These are phyloP conservation scores for Syzygium syzygioides DNA, from an alignment of 441 rosid species.

Conservation along the genomic window DNA sequence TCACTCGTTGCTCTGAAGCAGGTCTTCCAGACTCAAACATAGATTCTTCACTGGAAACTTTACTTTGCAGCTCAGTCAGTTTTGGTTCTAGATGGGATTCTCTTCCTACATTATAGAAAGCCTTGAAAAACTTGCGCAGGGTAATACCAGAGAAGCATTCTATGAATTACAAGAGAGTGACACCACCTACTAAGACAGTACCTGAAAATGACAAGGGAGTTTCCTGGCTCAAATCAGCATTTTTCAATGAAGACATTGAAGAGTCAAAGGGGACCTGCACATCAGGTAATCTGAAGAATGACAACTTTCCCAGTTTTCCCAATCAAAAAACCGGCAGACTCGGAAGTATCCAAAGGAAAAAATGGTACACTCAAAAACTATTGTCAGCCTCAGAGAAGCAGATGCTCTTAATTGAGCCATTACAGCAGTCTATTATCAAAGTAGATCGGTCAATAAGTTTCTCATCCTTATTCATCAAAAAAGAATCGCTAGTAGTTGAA, in stretches of 20 bases:
- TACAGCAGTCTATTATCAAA: background rate
- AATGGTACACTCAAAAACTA: background rate
- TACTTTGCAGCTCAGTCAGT: constrained; percentile 5
- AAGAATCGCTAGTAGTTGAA: background rate
- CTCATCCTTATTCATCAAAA: background rate
- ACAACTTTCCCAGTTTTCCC: background rate
- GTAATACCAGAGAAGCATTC: background rate
- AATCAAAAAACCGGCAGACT: background rate
- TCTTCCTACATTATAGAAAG: constrained; percentile 20
- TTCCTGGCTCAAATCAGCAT: constrained; percentile 18
- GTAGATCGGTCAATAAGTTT: background rate
- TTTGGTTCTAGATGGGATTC: constrained; percentile 22
- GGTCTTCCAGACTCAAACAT: background rate
- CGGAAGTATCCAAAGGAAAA: background rate
- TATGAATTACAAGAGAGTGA: background rate
- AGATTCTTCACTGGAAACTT: constrained; percentile 13
- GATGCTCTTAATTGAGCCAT: background rate
- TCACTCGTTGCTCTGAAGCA: constrained; percentile 14
- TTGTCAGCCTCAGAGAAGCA: background rate
- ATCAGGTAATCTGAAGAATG: background rate
- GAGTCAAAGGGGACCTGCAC: constrained; percentile 36
- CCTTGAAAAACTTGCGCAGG: background rate
- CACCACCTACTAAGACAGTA: constrained; percentile 1
- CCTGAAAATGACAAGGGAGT: constrained; percentile 19
- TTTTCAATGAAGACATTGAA: constrained; percentile 8